Evolutionary conservation across 441 rosid species (phyloP).

Genomic region (Croton laevigatus): DNA sequence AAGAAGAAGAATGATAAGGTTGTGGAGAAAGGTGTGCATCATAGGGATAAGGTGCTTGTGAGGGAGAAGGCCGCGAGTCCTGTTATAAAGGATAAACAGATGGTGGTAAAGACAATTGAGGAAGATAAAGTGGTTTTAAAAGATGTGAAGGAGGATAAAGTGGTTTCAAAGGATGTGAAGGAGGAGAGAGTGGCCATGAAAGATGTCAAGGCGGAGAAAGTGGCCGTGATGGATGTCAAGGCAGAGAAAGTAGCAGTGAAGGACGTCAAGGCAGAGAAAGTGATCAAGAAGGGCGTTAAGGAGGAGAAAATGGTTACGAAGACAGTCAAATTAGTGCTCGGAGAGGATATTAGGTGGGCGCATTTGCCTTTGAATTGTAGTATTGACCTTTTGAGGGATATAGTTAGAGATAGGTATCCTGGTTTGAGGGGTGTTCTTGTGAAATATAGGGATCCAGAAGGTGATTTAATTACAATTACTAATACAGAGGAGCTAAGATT

Average conservation of each 20-base stretch:
- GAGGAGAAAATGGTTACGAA: constrained; percentile 45
- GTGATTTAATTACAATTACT: constrained; percentile 90
- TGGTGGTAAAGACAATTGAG: constrained; percentile 37
- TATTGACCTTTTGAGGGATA: constrained; percentile 61
- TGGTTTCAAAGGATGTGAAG: constrained; percentile 36
- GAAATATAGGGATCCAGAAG: constrained; percentile 80
- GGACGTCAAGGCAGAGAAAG: constrained; percentile 39
- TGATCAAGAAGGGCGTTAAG: constrained; percentile 40
- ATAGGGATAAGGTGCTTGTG: constrained; percentile 47
- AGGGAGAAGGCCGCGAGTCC: constrained; percentile 34
- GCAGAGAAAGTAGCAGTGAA: constrained; percentile 58
- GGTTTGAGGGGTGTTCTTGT: constrained; percentile 65
- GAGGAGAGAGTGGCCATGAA: constrained; percentile 43
- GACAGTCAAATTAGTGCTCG: constrained; percentile 80
- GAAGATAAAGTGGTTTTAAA: constrained; percentile 43
- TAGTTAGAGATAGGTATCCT: constrained; percentile 71
- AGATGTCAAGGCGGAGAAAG: constrained; percentile 48
- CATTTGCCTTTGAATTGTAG: constrained; percentile 69
- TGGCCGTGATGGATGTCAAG: constrained; percentile 42
- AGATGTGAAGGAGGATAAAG: constrained; percentile 43
- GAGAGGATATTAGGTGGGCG: constrained; percentile 92
- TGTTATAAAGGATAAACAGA: constrained; percentile 57
- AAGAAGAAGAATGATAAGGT: constrained; percentile 34
- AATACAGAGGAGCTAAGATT: constrained; percentile 73
- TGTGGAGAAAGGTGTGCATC: constrained; percentile 41